Base-by-base conservation (phyloP, 2,329 filamentous ascomycete genomes). In the Aspergillaceae sp. region DNA sequence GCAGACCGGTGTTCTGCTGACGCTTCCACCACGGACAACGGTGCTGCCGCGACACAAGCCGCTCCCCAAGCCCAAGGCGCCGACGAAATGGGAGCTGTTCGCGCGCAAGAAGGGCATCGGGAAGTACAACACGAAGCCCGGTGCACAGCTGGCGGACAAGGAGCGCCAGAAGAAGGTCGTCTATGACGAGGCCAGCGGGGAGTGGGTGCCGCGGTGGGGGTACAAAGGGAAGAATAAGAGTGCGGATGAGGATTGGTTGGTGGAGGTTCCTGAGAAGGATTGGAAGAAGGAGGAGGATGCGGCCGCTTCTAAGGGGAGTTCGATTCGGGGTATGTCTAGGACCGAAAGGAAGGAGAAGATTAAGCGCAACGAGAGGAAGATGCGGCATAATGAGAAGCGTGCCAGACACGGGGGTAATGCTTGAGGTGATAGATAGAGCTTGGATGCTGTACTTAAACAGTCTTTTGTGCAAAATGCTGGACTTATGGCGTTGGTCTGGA, bases 41-140 rank as follows among this genome's bases (percentile, higher is more conserved):
- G 68, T 75, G 0, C 76, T 97, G 3, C 92, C 92, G 27, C 85
- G 92, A 57, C 90, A 96, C 73, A 97, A 98, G 69, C 87, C 88
- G 7, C 75, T 97, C 6, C 92, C 92, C 1, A 77, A 81, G 46
- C 78, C 82, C 56, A 92, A 90, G 72, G 75, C 83, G 47, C 84
- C 84, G 56, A 97, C 91, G 48, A 95, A 89, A 68, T 98, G 92
- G 92, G 84, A 95, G 74, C 81, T 84, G 61, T 98, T 98, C 73
- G 92, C 92, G 40, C 85, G 83, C 68, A 94, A 94, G 80, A 94
- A 96, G 78, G 92, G 92, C 46, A 97, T 98, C 44, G 71, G 71
- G 72, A 87, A 86, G 73, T 82, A 83, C 69, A 94, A 90, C 79
- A 85, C 80, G 55, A 80, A 62, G 47, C 60, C 67, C 11, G 69